A percentile compares a stretch with the other conserved stretches of the same genome.
phyloP scores from a whole-genome alignment of 176 grass and related monocot species.

The Oryza nivara region DNA sequence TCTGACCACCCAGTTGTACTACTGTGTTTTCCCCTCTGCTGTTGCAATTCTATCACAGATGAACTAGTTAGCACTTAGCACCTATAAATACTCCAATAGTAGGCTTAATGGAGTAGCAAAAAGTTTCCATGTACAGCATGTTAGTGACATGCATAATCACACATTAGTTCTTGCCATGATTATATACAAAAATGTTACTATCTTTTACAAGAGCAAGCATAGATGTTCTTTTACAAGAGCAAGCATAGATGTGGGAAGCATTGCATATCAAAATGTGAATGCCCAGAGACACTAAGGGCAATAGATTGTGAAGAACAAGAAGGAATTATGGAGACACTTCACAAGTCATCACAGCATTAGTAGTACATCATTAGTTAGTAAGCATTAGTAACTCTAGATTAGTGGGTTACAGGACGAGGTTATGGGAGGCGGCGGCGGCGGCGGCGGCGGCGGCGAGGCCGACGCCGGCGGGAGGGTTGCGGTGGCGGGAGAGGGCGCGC shows the following conservation, averaged over 20 bases:
- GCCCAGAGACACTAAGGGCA: background rate
- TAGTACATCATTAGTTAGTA: background rate
- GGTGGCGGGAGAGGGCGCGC: slow-evolving; percentile 63
- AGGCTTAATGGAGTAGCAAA: background rate
- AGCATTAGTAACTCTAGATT: background rate
- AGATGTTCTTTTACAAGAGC: background rate
- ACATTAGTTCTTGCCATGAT: slow-evolving; percentile 6
- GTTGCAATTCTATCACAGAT: background rate
- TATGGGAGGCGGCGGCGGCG: slow-evolving; percentile 29
- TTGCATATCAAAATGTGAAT: slow-evolving; percentile 12
- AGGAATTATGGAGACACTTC: background rate
- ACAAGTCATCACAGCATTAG: background rate
- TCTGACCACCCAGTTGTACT: background rate
- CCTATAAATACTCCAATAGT: background rate
- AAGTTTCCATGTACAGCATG: background rate
- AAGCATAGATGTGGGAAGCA: background rate
- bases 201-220: background rate
- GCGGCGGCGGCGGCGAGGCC: slow-evolving; percentile 21
- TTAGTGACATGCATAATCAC: background rate
- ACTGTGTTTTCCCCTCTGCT: background rate
- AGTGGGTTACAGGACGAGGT: slow-evolving; percentile 49
- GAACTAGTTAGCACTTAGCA: background rate
- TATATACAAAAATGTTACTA: background rate
- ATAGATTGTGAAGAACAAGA: background rate
- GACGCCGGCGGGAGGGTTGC: slow-evolving; percentile 46